Percentiles rank a stretch among this genome's conserved stretches.
Conservation (phyloP, 768 basidiomycete species). For the Boletus barrowsii region DNA sequence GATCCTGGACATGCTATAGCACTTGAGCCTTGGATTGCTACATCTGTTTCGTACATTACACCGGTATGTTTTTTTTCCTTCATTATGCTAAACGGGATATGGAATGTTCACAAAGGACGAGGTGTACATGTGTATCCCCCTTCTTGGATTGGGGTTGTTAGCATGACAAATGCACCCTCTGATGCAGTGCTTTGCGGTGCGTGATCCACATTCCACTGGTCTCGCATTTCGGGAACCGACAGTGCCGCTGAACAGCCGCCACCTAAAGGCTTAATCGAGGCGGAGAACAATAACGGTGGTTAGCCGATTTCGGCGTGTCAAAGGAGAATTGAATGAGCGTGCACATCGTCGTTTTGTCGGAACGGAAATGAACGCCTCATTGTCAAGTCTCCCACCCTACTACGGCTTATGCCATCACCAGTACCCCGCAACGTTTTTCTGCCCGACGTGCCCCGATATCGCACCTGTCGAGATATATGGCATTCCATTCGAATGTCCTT, state of each 20-base stretch:
- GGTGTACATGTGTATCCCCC: neutral
- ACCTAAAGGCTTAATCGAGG: neutral
- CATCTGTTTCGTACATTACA: neutral
- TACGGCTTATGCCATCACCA: neutral
- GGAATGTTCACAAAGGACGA: neutral
- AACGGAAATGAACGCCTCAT: conserved; percentile 11
- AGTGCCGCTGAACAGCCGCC: neutral
- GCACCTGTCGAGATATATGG: too few relatives aligned
- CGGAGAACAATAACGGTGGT: neutral
- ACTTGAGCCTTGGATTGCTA: neutral
- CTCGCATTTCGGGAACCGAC: neutral
- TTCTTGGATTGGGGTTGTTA: neutral
- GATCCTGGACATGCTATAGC: neutral
- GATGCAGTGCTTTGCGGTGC: neutral
- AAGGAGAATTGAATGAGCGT: neutral
- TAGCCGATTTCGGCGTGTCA: neutral
- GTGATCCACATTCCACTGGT: neutral
- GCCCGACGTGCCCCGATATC: too few relatives aligned
- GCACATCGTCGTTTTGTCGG: neutral
- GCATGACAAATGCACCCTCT: neutral
- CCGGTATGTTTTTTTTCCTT: neutral
- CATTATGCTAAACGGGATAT: neutral
- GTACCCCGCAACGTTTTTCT: neutral
- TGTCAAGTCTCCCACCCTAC: neutral
- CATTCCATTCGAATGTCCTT: too few relatives aligned